Evolutionary conservation across 2,329 filamentous ascomycete species (phyloP).

Genomic region (Botrytis tulipae): DNA sequence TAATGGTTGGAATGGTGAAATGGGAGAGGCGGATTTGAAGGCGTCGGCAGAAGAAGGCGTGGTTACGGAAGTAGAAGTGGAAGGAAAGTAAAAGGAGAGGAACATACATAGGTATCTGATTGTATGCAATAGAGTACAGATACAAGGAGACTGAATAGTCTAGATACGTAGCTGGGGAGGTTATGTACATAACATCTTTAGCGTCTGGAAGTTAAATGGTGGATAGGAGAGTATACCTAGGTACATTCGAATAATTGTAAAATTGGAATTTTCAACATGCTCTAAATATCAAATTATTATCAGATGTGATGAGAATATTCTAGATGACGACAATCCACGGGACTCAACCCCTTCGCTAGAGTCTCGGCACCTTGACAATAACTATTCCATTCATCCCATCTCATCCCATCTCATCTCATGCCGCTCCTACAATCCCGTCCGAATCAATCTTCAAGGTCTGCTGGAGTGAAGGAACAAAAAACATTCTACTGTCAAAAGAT

Average conservation of each 20-base stretch:
- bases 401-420: background rate
- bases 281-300: background rate
- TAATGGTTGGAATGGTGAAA: slow-evolving; percentile 48
- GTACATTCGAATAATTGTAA: background rate
- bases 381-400: background rate
- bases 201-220: background rate
- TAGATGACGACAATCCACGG: background rate
- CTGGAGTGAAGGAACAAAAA: background rate
- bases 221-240: background rate
- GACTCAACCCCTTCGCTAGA: background rate
- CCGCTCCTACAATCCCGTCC: background rate
- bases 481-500: background rate
- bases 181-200: background rate
- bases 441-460: background rate
- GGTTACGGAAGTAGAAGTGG: slow-evolving; percentile 5
- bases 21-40: slow-evolving; percentile 44
- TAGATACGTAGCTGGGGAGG: background rate
- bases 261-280: background rate
- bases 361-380: background rate
- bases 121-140: background rate
- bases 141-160: background rate
- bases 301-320: background rate
- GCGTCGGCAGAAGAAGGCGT: slow-evolving; percentile 36
- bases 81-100: background rate
- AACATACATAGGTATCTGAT: background rate